phyloP scores from a whole-genome alignment of 192 early-diverging fungal genomes.

The Diversispora eburnea region DNA sequence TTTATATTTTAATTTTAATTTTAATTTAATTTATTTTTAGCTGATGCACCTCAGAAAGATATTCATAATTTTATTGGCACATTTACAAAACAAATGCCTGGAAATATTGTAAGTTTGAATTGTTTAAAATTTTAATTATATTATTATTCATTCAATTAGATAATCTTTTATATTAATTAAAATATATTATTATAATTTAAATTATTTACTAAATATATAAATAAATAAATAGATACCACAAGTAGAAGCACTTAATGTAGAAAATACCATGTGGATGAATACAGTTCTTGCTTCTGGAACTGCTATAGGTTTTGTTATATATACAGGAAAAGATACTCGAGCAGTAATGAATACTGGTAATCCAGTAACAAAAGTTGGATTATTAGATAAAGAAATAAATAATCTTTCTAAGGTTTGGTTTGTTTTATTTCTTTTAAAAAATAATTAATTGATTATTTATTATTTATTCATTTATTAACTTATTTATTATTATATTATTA shows the following conservation, averaged over 20 bases:
- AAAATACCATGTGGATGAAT: slow-evolving; percentile 95
- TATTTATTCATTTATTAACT: too few species aligned
- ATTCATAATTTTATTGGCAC: slow-evolving; percentile 89
- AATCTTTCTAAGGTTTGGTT: slow-evolving; percentile 75
- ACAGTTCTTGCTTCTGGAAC: slow-evolving; percentile 91
- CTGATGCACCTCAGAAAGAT: slow-evolving; percentile 89
- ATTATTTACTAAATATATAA: background rate
- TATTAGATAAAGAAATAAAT: slow-evolving; percentile 89
- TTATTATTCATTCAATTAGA: background rate
- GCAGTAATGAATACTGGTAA: slow-evolving; percentile 96
- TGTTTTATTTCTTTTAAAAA: background rate
- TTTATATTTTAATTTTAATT: background rate
- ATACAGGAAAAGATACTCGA: slow-evolving; percentile 90
- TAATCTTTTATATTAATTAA: background rate
- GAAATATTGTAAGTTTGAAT: slow-evolving; percentile 18
- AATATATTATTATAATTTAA: background rate
- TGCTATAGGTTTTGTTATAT: slow-evolving; percentile 81
- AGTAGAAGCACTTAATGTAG: slow-evolving; percentile 70
- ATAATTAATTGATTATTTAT: too few species aligned
- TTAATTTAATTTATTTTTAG: slow-evolving; percentile 36
- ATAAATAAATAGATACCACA: slow-evolving; percentile 34
- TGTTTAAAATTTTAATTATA: background rate
- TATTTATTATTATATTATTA: too few species aligned
- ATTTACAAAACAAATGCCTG: slow-evolving; percentile 44
- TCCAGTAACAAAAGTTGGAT: slow-evolving; percentile 86